Conservation (phyloP, 345 rosid genomes). For the Pelargonium nanum region DNA sequence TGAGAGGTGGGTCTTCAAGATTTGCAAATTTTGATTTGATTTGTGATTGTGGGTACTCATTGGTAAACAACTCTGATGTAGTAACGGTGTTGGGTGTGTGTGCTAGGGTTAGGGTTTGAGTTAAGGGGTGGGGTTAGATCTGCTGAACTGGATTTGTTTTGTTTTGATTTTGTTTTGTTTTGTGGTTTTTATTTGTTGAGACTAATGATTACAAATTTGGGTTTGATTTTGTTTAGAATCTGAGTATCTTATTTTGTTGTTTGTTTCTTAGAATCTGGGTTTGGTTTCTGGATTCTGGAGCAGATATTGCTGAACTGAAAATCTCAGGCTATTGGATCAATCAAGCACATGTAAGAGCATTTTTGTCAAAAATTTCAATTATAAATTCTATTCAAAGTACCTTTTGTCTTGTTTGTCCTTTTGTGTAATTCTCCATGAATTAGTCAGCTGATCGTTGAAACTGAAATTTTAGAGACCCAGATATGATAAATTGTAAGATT, state of each 20-base stretch:
- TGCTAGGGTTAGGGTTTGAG: slow-evolving; percentile 15
- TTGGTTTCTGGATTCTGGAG: slow-evolving; percentile 26
- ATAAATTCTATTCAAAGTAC: background rate
- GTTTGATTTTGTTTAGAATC: slow-evolving; percentile 3
- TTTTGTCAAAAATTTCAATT: background rate
- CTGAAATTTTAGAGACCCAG: background rate
- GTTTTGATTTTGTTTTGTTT: background rate
- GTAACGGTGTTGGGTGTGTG: slow-evolving; percentile 13
- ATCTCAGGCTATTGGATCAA: slow-evolving; percentile 26
- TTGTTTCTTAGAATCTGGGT: slow-evolving; percentile 13
- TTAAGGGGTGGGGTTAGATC: slow-evolving; percentile 24
- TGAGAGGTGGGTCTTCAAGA: slow-evolving; percentile 16
- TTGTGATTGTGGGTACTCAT: slow-evolving; percentile 23
- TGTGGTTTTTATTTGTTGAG: slow-evolving; percentile 18
- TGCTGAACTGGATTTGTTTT: slow-evolving; percentile 14
- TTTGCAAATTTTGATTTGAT: slow-evolving; percentile 18
- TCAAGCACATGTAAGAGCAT: slow-evolving; percentile 27
- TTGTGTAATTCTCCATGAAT: slow-evolving; percentile 5
- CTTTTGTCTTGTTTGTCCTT: slow-evolving; percentile 7
- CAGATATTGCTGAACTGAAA: slow-evolving; percentile 23
- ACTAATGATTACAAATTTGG: too few relatives aligned
- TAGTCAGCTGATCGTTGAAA: background rate
- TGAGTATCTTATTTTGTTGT: slow-evolving; percentile 6
- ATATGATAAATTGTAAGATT: background rate
- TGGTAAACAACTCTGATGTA: slow-evolving; percentile 10